These are phyloP conservation scores for Sporisorium scitamineum DNA, from an alignment of 1,284 basidiomycete species.

Conservation along the genomic window DNA sequence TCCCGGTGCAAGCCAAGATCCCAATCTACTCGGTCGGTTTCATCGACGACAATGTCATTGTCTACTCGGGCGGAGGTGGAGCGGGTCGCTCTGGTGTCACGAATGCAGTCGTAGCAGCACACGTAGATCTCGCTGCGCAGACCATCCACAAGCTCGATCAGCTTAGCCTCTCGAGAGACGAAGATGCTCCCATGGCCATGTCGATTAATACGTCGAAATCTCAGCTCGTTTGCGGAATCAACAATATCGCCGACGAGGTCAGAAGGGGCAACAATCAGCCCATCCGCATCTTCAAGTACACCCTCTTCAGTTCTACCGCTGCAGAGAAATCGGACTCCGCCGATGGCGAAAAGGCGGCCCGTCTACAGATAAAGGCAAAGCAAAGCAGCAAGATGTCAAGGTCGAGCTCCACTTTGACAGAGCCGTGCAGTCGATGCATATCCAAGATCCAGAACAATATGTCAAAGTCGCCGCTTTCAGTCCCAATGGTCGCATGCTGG, in stretches of 20 bases:
- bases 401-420: conserved; percentile 31
- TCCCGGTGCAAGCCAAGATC: conserved; percentile 50
- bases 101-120: conserved; percentile 59
- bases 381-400: conserved; percentile 16
- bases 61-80: conserved; percentile 67
- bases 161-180: conserved; percentile 56
- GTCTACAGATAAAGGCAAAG: conserved; percentile 31
- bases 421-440: conserved; percentile 44
- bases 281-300: conserved; percentile 57
- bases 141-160: conserved; percentile 45
- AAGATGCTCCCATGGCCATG: conserved; percentile 68
- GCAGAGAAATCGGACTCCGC: background rate
- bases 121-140: conserved; percentile 27
- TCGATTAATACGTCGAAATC: conserved; percentile 43
- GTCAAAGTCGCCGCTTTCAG: conserved; percentile 55
- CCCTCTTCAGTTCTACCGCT: conserved; percentile 3
- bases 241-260: conserved; percentile 45
- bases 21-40: conserved; percentile 66
- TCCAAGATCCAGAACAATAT: conserved; percentile 59
- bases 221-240: conserved; percentile 62
- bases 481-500: conserved; percentile 57
- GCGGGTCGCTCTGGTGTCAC: conserved; percentile 63
- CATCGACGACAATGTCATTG: conserved; percentile 50
- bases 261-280: conserved; percentile 50
- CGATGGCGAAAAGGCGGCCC: conserved; percentile 1